Evolutionary conservation across 495 filamentous ascomycete species (phyloP), one percentile per base, ranked within the genome.

Genomic region (Evernia prunastri): DNA sequence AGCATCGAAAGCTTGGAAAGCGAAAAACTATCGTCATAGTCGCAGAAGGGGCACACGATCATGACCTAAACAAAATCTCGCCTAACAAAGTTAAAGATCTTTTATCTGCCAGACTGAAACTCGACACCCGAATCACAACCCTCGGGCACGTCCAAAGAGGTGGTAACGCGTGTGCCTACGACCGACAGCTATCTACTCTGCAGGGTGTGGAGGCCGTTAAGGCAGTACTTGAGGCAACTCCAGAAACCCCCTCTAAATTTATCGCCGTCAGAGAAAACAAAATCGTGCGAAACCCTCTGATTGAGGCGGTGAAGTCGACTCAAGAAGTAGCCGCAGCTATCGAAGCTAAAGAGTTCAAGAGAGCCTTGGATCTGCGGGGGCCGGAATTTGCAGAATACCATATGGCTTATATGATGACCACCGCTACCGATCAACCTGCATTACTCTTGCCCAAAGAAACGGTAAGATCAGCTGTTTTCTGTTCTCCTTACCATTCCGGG

Each of bases 261-360:
- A 97, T 99, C 71, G 87, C 89, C 64, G 90, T 99, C 59, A 92
- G 86, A 60, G 95, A 99, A 79, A 99, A 99, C 81, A 97, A 99
- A 79, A 97, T 99, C 68, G 81, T 89, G 66, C 85, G 92, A 57
- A 92, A 89, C 66, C 88, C 91, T 25, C 78, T 99, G 17, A 86
- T 97, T 77, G 84, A 96, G 69, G 93, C 95, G 3, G 93, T 99
- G 3, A 77, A 82, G 58, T 82, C 86, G 63, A 97, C 95, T 7
- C 86, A 96, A 70, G 80, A 87, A 63, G 91, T 97, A 10, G 86
- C 92, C 8, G 81, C 78, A 66, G 88, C 88, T 39, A 97, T 99
- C 63, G 78, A 89, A 23, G 82, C 77, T 6, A 89, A 89, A 64
- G 87, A 96, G 60, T 99, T 97, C 67, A 85, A 87, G 15, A 78